A percentile compares a stretch with the other conserved stretches of the same genome.
These are phyloP conservation scores for Besnoitia besnoiti DNA, from an alignment of 169 alveolate species.

Conservation along the genomic window DNA sequence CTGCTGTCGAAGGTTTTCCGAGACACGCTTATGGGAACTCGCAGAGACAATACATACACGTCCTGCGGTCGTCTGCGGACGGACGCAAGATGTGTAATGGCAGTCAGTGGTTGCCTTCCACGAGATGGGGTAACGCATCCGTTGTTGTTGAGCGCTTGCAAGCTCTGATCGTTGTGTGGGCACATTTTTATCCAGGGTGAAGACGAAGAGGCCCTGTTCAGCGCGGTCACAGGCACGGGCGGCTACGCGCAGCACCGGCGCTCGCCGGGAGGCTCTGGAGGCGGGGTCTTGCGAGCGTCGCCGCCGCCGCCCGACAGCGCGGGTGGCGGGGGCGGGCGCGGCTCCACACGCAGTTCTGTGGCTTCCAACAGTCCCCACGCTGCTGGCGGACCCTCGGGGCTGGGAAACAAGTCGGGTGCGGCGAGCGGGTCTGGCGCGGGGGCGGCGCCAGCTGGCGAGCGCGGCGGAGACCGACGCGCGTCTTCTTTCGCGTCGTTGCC, in stretches of 20 bases:
- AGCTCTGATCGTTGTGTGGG: too few species aligned
- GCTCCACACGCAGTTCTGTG: background rate
- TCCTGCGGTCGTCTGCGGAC: too few species aligned
- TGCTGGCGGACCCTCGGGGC: background rate
- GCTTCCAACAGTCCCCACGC: background rate
- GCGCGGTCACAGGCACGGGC: conserved; percentile 56
- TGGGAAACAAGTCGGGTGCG: background rate
- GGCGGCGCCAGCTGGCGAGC: background rate
- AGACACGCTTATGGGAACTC: too few species aligned
- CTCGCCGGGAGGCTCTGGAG: too few species aligned
- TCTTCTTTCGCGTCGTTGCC: background rate
- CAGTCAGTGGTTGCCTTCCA: too few species aligned
- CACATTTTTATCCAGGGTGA: background rate
- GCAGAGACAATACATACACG: too few species aligned
- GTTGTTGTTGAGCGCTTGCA: too few species aligned
- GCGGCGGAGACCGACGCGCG: background rate
- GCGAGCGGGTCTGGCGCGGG: background rate
- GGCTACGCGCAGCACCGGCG: conserved; percentile 42
- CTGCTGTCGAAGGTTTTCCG: too few species aligned
- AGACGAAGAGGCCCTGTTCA: conserved; percentile 51
- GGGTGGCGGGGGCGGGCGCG: background rate
- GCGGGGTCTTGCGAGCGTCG: too few species aligned
- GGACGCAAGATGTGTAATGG: too few species aligned
- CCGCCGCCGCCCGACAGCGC: background rate
- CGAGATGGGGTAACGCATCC: too few species aligned